Percentiles rank a stretch among this genome's conserved stretches.
phyloP scores from a whole-genome alignment of 192 early-diverging fungal genomes.

The Coemansia sp. region DNA sequence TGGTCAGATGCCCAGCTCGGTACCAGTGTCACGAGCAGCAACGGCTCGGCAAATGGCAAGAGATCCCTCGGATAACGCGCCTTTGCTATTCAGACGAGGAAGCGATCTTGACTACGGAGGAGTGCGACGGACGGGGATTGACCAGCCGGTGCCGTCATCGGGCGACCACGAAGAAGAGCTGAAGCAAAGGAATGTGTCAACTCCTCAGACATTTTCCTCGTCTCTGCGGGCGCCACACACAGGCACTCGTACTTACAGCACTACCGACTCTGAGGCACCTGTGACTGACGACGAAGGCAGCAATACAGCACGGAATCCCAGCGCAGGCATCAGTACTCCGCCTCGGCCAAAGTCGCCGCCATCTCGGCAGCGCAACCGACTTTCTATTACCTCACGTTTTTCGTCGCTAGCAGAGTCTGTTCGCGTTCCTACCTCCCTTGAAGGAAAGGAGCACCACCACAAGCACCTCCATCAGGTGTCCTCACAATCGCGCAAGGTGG shows the following conservation, averaged over 20 bases:
- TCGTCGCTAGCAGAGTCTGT: conserved; percentile 26
- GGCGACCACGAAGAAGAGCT: conserved; percentile 25
- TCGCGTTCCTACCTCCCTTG: not conserved
- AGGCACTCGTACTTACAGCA: conserved; percentile 9
- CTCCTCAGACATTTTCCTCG: conserved; percentile 24
- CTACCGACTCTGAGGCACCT: conserved; percentile 17
- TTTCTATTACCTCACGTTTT: conserved; percentile 24
- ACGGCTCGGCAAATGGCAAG: not conserved
- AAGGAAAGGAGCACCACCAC: conserved; percentile 1
- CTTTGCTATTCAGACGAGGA: not conserved
- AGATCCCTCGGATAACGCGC: not conserved
- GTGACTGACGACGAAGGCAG: conserved; percentile 20
- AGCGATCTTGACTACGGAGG: conserved; percentile 13
- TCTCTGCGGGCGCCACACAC: conserved; percentile 16
- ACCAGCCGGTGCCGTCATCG: conserved; percentile 20
- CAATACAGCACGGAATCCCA: not conserved
- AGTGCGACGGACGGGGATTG: conserved; percentile 27
- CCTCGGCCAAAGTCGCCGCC: not conserved
- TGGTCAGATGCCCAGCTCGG: not conserved
- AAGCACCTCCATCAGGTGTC: conserved; percentile 19
- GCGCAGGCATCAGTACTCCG: not conserved
- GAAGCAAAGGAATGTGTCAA: conserved; percentile 27
- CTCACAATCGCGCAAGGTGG: conserved; percentile 36
- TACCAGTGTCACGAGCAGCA: not conserved
- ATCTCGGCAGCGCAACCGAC: not conserved